Percentiles rank a stretch among this genome's conserved stretches.
These are phyloP conservation scores for Carex myosuroides DNA, from an alignment of 176 grass and related monocot species.

Conservation along the genomic window DNA sequence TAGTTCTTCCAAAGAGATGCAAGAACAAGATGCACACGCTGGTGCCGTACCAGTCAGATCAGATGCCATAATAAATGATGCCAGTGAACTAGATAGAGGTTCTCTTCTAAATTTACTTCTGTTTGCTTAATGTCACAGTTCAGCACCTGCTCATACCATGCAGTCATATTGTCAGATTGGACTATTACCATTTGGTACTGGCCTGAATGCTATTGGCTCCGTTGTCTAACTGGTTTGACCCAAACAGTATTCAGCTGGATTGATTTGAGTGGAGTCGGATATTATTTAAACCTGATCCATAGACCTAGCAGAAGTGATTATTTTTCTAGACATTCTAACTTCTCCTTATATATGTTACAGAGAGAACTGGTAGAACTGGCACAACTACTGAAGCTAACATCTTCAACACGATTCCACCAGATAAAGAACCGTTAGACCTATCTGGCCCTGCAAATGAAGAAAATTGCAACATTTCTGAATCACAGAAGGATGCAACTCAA, in stretches of 20 bases:
- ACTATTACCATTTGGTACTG: neutral
- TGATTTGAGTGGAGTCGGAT: neutral
- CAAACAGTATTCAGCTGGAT: neutral
- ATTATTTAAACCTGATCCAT: neutral
- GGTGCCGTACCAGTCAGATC: slow-evolving; percentile 25
- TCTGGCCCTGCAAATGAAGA: slow-evolving; percentile 26
- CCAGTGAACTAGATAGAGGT: slow-evolving; percentile 30
- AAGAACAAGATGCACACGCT: slow-evolving; percentile 27
- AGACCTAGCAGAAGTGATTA: neutral
- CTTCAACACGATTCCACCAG: slow-evolving; percentile 23
- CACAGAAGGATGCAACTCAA: slow-evolving; percentile 24
- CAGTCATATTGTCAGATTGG: neutral
- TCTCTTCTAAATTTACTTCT: slow-evolving; percentile 1
- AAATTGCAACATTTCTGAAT: slow-evolving; percentile 32
- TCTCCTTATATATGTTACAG: slow-evolving; percentile 30
- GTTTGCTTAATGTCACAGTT: neutral
- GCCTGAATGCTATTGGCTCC: neutral
- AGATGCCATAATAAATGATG: slow-evolving; percentile 19
- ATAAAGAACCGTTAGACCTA: slow-evolving; percentile 33
- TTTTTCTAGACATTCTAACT: neutral
- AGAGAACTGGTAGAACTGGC: slow-evolving; percentile 26
- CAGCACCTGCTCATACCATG: neutral
- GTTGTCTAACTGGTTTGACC: neutral
- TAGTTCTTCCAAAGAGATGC: slow-evolving; percentile 37
- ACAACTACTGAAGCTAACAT: slow-evolving; percentile 28